Evolutionary conservation across 352 stramenopile genomes (phyloP).

Genomic region (Phytopythium litorale): DNA sequence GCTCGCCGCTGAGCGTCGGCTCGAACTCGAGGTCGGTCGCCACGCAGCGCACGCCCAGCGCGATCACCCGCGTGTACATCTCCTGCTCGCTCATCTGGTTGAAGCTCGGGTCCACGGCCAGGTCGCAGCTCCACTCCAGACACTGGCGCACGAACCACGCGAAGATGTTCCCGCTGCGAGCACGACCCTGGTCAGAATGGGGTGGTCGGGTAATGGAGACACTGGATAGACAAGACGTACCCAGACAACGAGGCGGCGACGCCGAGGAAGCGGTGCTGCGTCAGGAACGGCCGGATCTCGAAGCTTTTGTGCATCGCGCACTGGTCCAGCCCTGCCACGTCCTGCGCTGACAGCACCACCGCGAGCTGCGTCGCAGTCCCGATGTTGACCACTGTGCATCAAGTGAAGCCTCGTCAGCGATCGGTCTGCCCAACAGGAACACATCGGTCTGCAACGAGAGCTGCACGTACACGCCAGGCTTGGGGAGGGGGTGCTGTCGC

Average conservation of each 20-base stretch:
- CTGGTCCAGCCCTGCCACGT: constrained; percentile 14
- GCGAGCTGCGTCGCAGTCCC: constrained; percentile 65
- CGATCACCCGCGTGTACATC: constrained; percentile 49
- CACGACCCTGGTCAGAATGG: not conserved
- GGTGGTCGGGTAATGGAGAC: not conserved
- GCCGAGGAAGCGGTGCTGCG: constrained; percentile 35
- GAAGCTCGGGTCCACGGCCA: constrained; percentile 18
- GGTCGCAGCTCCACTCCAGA: constrained; percentile 40
- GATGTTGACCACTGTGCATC: constrained; percentile 55
- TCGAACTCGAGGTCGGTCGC: constrained; percentile 46
- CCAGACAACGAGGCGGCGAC: constrained; percentile 63
- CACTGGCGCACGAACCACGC: constrained; percentile 57
- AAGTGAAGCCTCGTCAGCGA: not conserved
- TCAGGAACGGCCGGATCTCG: constrained; percentile 61
- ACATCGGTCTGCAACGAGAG: not conserved
- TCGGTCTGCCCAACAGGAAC: not conserved
- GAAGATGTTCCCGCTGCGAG: constrained; percentile 53
- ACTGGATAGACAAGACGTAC: constrained; percentile 16
- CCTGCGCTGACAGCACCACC: constrained; percentile 43
- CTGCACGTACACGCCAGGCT: constrained; percentile 30
- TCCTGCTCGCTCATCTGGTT: constrained; percentile 16
- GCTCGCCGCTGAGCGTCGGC: constrained; percentile 58
- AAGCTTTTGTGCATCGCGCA: constrained; percentile 29
- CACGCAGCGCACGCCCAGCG: constrained; percentile 28
- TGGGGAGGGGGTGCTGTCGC: constrained; percentile 10